Conservation (phyloP, 129 eudicot genomes). For the Centaurea solstitialis region DNA sequence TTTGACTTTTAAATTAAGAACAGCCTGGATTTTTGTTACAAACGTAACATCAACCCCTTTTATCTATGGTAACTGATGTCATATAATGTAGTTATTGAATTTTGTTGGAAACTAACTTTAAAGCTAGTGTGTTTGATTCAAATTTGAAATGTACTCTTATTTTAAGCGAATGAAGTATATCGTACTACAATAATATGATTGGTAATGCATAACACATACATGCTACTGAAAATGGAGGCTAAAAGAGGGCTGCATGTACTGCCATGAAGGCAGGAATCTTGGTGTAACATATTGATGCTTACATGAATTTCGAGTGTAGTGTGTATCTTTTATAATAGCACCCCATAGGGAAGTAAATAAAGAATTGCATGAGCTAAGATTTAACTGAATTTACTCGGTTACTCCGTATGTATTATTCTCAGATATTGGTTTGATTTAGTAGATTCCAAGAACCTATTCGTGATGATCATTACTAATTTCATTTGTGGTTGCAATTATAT, state of each 20-base stretch:
- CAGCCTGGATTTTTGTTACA: not conserved
- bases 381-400: not conserved
- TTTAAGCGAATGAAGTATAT: not conserved
- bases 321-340: not conserved
- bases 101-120: not conserved
- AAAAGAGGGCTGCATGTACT: not conserved
- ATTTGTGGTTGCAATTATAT: not conserved
- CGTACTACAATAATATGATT: not conserved
- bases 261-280: not conserved
- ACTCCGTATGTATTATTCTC: not conserved
- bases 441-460: not conserved
- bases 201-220: not conserved
- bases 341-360: not conserved
- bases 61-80: not conserved
- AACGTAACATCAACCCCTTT: not conserved
- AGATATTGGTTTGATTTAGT: not conserved
- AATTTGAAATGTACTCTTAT: not conserved
- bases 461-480: not conserved
- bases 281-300: not conserved
- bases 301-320: not conserved
- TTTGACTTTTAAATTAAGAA: not conserved
- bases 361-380: not conserved
- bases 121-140: not conserved
- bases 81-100: not conserved
- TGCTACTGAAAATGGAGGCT: not conserved